These are phyloP conservation scores for Suillus americanus DNA, from an alignment of 768 basidiomycete genomes.

Conservation along the genomic window DNA sequence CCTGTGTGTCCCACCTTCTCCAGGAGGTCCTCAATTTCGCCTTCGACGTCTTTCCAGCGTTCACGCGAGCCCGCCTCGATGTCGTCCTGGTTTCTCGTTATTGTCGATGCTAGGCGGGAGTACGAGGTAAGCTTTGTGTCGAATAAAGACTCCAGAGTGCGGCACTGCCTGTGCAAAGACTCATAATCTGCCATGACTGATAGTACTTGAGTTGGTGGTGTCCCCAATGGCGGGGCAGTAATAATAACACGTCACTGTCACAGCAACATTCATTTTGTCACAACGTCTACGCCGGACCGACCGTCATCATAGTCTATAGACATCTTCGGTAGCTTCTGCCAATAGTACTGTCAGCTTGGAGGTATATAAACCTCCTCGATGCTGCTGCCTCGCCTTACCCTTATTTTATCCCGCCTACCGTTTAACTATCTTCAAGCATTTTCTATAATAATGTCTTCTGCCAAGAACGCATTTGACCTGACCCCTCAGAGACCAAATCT, in stretches of 20 bases:
- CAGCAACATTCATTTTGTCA: background rate
- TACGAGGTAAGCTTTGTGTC: conserved; percentile 91
- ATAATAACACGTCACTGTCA: background rate
- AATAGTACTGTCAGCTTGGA: background rate
- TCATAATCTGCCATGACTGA: conserved; percentile 78
- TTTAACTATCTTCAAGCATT: background rate
- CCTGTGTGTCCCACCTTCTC: conserved; percentile 59
- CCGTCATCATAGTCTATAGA: no score
- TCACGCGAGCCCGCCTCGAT: conserved; percentile 70
- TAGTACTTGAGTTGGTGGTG: background rate
- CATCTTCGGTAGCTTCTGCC: background rate
- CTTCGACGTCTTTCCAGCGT: conserved; percentile 81
- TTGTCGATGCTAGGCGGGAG: conserved; percentile 75
- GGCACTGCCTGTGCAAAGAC: conserved; percentile 84
- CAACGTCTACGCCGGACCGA: background rate
- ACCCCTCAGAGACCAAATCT: conserved; percentile 35
- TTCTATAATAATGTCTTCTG: background rate
- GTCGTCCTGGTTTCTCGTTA: conserved; percentile 54
- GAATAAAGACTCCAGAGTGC: conserved; percentile 91
- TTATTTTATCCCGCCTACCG: background rate
- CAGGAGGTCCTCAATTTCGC: conserved; percentile 82
- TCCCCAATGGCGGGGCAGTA: background rate
- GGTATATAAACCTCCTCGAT: background rate
- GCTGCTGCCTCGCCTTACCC: background rate
- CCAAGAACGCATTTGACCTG: conserved; percentile 40